Conservation (phyloP, 2,329 filamentous ascomycete species). For the Xylariaceae sp. region DNA sequence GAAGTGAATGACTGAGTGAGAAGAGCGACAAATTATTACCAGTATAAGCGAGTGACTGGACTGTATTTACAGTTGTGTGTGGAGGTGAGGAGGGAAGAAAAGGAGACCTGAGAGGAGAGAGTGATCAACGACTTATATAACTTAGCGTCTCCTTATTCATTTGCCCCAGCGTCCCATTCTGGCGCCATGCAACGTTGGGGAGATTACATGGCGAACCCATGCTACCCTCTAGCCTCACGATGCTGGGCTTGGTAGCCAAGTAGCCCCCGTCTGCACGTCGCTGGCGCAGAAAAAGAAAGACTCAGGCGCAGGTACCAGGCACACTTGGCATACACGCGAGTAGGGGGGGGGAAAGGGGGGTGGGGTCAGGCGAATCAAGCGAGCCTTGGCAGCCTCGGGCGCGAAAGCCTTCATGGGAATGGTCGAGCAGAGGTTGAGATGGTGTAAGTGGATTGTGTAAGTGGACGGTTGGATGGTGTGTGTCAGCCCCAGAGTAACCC, state of each 20-base stretch:
- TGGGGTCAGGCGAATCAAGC: constrained; percentile 14
- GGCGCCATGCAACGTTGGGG: constrained; percentile 27
- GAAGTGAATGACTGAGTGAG: constrained; percentile 27
- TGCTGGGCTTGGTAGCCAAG: too few species aligned
- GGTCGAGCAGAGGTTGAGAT: background rate
- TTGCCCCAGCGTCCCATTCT: constrained; percentile 15
- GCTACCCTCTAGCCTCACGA: background rate
- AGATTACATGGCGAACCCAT: constrained; percentile 25
- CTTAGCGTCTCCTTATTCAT: constrained; percentile 27
- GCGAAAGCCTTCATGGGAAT: constrained; percentile 18
- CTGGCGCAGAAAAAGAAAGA: too few species aligned
- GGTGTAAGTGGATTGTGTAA: background rate
- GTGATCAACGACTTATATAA: constrained; percentile 30
- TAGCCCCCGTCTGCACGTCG: too few species aligned
- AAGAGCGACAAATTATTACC: constrained; percentile 28
- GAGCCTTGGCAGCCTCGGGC: constrained; percentile 21
- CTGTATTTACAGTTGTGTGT: constrained; percentile 29
- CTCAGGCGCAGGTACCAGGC: too few species aligned
- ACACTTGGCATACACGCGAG: too few species aligned
- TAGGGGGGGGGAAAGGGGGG: background rate
- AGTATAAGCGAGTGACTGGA: constrained; percentile 28
- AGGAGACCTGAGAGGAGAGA: constrained; percentile 5
- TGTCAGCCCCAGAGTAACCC: too few species aligned
- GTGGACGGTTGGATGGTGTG: constrained; percentile 24
- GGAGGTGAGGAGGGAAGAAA: constrained; percentile 16